Conservation (phyloP, 306 rosid species). For the Cajanus cajan region DNA sequence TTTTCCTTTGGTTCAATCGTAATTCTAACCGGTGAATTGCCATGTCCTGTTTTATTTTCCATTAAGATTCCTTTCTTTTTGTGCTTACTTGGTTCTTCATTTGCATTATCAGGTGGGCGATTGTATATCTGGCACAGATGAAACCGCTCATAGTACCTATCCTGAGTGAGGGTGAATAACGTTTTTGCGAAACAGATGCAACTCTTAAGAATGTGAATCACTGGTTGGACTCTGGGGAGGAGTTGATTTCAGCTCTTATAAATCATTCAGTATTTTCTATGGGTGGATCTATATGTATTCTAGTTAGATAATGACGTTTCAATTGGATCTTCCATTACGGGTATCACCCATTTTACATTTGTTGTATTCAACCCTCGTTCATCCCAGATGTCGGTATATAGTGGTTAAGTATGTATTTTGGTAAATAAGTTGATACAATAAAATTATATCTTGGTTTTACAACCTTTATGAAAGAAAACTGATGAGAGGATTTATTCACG, state of each 20-base stretch:
- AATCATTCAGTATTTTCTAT: conserved; percentile 27
- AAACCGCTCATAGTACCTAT: conserved; percentile 92
- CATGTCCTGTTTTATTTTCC: not conserved
- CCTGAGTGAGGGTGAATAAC: conserved; percentile 64
- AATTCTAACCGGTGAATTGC: not conserved
- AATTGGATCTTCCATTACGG: conserved; percentile 30
- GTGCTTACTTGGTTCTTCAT: conserved; percentile 11
- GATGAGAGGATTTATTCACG: not conserved
- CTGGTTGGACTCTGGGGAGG: conserved; percentile 28
- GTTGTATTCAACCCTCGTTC: conserved; percentile 33
- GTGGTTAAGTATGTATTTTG: conserved; percentile 26
- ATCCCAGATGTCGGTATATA: conserved; percentile 15
- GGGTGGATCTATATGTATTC: conserved; percentile 35
- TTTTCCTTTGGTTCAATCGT: not conserved
- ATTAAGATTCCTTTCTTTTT: not conserved
- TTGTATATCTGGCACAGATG: conserved; percentile 91
- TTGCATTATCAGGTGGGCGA: conserved; percentile 76
- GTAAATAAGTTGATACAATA: conserved; percentile 32
- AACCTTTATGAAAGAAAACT: conserved; percentile 9
- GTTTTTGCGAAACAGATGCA: conserved; percentile 24
- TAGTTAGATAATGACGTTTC: conserved; percentile 31
- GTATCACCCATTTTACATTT: conserved; percentile 16
- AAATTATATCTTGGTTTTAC: not conserved
- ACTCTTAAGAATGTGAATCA: conserved; percentile 25
- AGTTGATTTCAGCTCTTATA: conserved; percentile 32